Percentiles rank a stretch among this genome's conserved stretches.
These are phyloP conservation scores for Alternaria atra DNA, from an alignment of 2,329 filamentous ascomycete genomes.

Conservation along the genomic window DNA sequence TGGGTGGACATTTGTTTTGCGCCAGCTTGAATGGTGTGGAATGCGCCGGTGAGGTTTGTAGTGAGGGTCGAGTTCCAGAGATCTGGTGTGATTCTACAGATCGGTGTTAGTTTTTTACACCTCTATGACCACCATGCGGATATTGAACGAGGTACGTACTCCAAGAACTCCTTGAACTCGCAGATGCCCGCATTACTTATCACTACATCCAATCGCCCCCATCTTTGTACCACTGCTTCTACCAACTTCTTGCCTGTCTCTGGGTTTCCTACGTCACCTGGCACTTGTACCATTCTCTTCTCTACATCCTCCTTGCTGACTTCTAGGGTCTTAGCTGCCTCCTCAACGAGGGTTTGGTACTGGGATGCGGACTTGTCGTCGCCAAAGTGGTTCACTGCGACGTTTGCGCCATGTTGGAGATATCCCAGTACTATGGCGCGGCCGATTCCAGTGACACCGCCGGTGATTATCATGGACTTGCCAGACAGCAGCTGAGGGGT, in stretches of 20 bases:
- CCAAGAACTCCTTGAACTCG: constrained; percentile 85
- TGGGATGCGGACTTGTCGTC: constrained; percentile 58
- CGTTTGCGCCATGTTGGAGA: constrained; percentile 77
- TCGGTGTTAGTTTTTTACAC: not conserved
- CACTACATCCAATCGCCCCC: constrained; percentile 70
- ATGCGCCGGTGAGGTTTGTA: constrained; percentile 88
- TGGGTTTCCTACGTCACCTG: constrained; percentile 80
- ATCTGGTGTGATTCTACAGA: constrained; percentile 67
- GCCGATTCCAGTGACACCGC: constrained; percentile 86
- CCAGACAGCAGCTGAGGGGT: constrained; percentile 65
- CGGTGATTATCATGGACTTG: constrained; percentile 87
- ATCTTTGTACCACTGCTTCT: constrained; percentile 68
- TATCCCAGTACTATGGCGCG: constrained; percentile 84
- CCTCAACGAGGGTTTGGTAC: constrained; percentile 58
- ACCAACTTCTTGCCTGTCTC: constrained; percentile 76
- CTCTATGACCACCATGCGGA: not conserved
- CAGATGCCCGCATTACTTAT: constrained; percentile 91
- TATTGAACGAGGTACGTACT: constrained; percentile 55
- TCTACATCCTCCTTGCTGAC: constrained; percentile 43
- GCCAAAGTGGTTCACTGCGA: constrained; percentile 82
- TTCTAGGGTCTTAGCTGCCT: constrained; percentile 40
- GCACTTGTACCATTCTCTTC: constrained; percentile 67
- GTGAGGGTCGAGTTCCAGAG: constrained; percentile 76
- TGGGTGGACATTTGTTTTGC: constrained; percentile 79
- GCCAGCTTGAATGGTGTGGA: constrained; percentile 85